phyloP scores from a whole-genome alignment of 768 basidiomycete genomes.

The Russula brevipes region DNA sequence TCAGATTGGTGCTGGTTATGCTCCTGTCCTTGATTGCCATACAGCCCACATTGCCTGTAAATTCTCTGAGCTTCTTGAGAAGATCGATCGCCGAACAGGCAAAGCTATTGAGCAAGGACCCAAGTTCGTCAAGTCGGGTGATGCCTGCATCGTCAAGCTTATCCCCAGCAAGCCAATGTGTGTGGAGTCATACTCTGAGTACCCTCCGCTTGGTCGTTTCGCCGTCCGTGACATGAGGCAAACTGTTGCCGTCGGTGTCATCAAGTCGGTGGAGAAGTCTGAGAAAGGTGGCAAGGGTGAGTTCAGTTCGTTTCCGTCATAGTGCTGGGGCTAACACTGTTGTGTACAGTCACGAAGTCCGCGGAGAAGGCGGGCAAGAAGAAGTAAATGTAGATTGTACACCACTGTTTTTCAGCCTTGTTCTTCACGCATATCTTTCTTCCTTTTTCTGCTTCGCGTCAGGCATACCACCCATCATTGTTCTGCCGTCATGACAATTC shows the following conservation, averaged over 20 bases:
- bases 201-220: slow-evolving; percentile 99
- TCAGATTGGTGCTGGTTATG: slow-evolving; percentile 99
- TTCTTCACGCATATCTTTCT: slow-evolving; percentile 38
- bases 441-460: slow-evolving; percentile 36
- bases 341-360: slow-evolving; percentile 74
- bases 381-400: slow-evolving; percentile 81
- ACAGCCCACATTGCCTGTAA: slow-evolving; percentile 99
- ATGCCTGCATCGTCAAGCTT: slow-evolving; percentile 98
- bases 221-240: slow-evolving; percentile 99
- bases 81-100: slow-evolving; percentile 98
- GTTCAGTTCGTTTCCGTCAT: slow-evolving; percentile 24
- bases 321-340: slow-evolving; percentile 16
- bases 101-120: slow-evolving; percentile 83
- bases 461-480: slow-evolving; percentile 31
- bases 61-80: slow-evolving; percentile 97
- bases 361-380: slow-evolving; percentile 96
- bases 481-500: slow-evolving; percentile 30
- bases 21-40: slow-evolving; percentile 99
- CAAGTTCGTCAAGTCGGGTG: slow-evolving; percentile 99
- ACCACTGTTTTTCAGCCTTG: slow-evolving; percentile 39
- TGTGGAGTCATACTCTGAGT: slow-evolving; percentile 91
- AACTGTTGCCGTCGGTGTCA: slow-evolving; percentile 97
- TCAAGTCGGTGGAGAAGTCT: slow-evolving; percentile 96
- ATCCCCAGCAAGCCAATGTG: slow-evolving; percentile 96
- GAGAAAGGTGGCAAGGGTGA: slow-evolving; percentile 86